Evolutionary conservation across 2,329 filamentous ascomycete species (phyloP), one percentile per base, ranked within the genome.

Genomic region (Scolecobasidium constrictum): DNA sequence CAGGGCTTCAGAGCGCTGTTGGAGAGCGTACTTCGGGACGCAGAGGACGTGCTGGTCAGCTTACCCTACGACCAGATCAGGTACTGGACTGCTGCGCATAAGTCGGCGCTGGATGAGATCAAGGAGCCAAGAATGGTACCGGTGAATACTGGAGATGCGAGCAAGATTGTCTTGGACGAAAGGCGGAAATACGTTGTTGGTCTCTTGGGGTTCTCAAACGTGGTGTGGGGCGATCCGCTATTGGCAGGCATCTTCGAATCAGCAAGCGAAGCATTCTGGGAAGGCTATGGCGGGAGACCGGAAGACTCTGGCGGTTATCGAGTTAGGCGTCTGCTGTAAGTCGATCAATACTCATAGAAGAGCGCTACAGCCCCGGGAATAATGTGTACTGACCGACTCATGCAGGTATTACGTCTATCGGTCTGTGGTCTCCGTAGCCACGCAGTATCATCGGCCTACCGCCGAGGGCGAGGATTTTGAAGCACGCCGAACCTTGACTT

Each of bases 11-110:
- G 66, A 18, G 50, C 54, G 4, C 61, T 77, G 31, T 58, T 77
- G 16, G 73, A 77, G 52, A 59, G 64, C 9, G 57, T 68, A 6
- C 58, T 78, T 18, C 70, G 71, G 13, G 74, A 78, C 49, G 71
- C 67, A 13, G 75, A 78, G 52, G 73, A 78, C 45, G 70, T 72
- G 56, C 67, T 76, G 11, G 65, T 78, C 49, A 71, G 67, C 45
- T 53, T 77, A 5, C 73, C 73, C 1, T 77, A 77, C 50, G 63
- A 68, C 7, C 65, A 67, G 42, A 69, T 78, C 44, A 66, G 74
- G 23, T 62, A 68, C 45, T 64, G 70, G 42, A 46, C 73, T n/a
- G 55, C 51, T 36, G 63, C 62, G 21, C 59, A 72, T 26, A 60
- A 62, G 2, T 52, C 60, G 7, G 57, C 58, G 1, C 61, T 78